Evolutionary conservation across 129 eudicot genomes (phyloP), one percentile per base, ranked within the genome.

Genomic region (Ambrosia trifida): DNA sequence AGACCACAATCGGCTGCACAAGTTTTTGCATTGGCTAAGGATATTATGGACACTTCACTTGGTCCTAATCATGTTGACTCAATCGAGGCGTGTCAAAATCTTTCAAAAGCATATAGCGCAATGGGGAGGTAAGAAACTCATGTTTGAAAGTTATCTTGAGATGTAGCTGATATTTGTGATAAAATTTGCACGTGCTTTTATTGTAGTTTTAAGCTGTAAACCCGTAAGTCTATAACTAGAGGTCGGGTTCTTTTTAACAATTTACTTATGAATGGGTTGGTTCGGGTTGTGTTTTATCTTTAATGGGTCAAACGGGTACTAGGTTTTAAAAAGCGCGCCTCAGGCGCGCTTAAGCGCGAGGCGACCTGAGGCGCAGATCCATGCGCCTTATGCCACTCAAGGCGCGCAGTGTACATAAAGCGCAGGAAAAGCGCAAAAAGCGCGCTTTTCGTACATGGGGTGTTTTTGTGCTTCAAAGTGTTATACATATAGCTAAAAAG

Each of bases 1-100:
- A 84, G 97, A 40, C 97, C 91, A 41, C 89, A 95, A 63, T 90
- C 97, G 12, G 97, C 97, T 30, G 97, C 96, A 9, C 96, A 95
- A 82, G 89, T 84, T 64, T 95, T 95, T 84, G 94, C 94, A 20
- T 51, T 80, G 76, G 96, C 99, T 14, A 88, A 90, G 86, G 96
- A 95, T 58, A 88, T 95, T 62, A 84, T 95, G 99, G 94, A 95
- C 67, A 85, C 78, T 13, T 82, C 97, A 3, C 96, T 88, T 65
- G 99, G 94, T 30, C 97, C 96, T 33, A 82, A 85, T 80, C 99
- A 95, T 62, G 79, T 73, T n/a, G 99, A 95, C 44, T 73, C 99
- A 7, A 86, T 87, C 49, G 96, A 84, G 70, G 89, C 99, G 10
- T 82, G 87, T 68, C 99, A 95, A 78, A 88, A 90, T 81, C 94